Base-by-base conservation (phyloP, 768 basidiomycete genomes). In the Goffeauzyma gilvescens region DNA sequence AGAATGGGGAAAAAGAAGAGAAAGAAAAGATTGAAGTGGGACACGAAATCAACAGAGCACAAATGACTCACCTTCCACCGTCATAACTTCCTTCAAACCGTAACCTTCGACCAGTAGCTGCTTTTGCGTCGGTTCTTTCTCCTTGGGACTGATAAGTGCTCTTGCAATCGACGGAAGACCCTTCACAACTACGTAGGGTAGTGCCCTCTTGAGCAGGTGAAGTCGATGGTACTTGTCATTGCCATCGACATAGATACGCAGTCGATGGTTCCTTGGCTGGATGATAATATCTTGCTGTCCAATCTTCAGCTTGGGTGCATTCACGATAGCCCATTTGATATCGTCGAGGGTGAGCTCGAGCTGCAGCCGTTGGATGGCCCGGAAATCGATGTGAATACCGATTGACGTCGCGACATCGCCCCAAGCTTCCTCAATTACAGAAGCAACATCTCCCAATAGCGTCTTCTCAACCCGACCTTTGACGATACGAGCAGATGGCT, bases 401-500 rank as follows among this genome's bases (percentile, higher is more conserved):
- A 96, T 77, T 50, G 87, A 96, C 2, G 84, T 85, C 54, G 85
- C 83, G 53, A 82, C 78, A 6, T 80, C 77, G 14, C 81, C 82
- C 86, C 87, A 96, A 24, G 86, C 84, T 65, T 96, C 90, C 60
- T 95, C 93, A 15, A 98, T 69, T 12, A 90, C 74, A 24, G 83
- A 77, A 0, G 93, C 82, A 52, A 93, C 87, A 67, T 96, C 93
- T 48, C 87, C 82, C 17, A 98, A 68, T 45, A 83, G 71, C 0
- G 93, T 96, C 67, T 87, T 89, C 67, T 98, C 93, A 36, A 98
- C 65, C 34, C 93, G 74, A 10, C 79, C 93, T 65, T 98, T 96
- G 50, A 98, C 93, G 53, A 96, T 95, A 37, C 93, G 76, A 20
- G 93, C 93, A 17, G 90, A 85, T n/a, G 81, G 74, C 59, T 96